These are phyloP conservation scores for Senna tora DNA, from an alignment of 306 rosid species.

Conservation along the genomic window DNA sequence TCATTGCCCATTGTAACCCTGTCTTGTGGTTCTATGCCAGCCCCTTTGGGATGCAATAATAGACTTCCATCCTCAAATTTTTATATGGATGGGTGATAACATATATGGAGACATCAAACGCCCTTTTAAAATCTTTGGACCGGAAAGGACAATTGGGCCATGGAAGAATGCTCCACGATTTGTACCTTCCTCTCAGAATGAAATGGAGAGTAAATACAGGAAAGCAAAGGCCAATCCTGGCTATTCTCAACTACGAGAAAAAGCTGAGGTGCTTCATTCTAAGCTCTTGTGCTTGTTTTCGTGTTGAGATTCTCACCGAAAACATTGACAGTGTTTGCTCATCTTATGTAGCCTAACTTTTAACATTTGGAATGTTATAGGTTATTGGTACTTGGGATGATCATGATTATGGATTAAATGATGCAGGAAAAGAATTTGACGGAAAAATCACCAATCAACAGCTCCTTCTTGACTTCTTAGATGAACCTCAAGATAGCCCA, in stretches of 20 bases:
- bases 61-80: constrained; percentile 67
- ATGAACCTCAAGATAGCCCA: constrained; percentile 76
- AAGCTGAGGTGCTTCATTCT: constrained; percentile 53
- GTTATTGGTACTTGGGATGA: constrained; percentile 93
- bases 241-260: constrained; percentile 58
- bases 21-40: constrained; percentile 52
- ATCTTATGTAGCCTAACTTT: constrained; percentile 33
- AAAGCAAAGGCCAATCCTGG: constrained; percentile 65
- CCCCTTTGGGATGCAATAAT: constrained; percentile 70
- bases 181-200: constrained; percentile 61
- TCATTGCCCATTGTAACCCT: not conserved
- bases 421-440: constrained; percentile 77
- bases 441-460: constrained; percentile 63
- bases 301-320: constrained; percentile 25
- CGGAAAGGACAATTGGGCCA: constrained; percentile 76
- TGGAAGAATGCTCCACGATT: constrained; percentile 83
- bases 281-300: constrained; percentile 25
- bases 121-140: constrained; percentile 70
- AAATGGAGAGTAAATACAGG: constrained; percentile 62
- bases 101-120: constrained; percentile 79
- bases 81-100: constrained; percentile 88
- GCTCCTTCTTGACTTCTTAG: constrained; percentile 85
- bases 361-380: constrained; percentile 47
- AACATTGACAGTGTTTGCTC: constrained; percentile 12
- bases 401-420: constrained; percentile 85